Conservation (phyloP, 2,329 filamentous ascomycete species). For the Dactylellina drechsleri region DNA sequence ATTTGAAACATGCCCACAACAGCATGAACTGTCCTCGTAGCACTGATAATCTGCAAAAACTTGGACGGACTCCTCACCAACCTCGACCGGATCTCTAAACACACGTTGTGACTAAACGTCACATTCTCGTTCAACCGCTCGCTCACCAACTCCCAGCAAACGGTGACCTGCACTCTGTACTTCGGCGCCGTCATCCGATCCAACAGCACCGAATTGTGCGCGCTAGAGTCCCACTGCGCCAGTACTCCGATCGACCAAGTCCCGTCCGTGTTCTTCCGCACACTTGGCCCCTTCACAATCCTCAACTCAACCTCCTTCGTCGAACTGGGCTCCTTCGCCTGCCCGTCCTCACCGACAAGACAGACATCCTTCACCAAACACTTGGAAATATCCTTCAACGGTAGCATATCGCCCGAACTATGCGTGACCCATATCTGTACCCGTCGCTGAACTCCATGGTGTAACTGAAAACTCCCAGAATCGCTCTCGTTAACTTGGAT, state of each 20-base stretch:
- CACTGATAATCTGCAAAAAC: constrained; percentile 86
- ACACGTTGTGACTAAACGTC: constrained; percentile 82
- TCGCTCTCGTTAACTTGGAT: constrained; percentile 85
- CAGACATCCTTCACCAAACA: constrained; percentile 83
- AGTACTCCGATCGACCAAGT: constrained; percentile 85
- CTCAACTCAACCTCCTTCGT: constrained; percentile 80
- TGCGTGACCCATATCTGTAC: constrained; percentile 90
- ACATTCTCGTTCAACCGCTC: constrained; percentile 87
- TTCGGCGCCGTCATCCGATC: constrained; percentile 93
- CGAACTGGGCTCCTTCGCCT: constrained; percentile 80
- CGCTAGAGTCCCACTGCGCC: constrained; percentile 96
- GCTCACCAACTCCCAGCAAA: constrained; percentile 86
- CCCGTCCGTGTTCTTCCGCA: constrained; percentile 88
- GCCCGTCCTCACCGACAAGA: constrained; percentile 84
- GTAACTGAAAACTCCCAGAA: constrained; percentile 89
- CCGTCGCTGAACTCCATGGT: constrained; percentile 90
- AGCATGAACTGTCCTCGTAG: constrained; percentile 84
- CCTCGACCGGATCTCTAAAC: constrained; percentile 73
- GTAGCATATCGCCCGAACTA: constrained; percentile 84
- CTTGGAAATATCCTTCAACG: constrained; percentile 83
- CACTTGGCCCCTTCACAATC: constrained; percentile 78
- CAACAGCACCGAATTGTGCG: constrained; percentile 90
- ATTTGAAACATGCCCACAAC: constrained; percentile 87
- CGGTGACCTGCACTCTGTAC: constrained; percentile 85
- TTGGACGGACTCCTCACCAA: constrained; percentile 85